These are phyloP conservation scores for Boletus sensibilis DNA, from an alignment of 768 basidiomycete genomes.

Conservation along the genomic window DNA sequence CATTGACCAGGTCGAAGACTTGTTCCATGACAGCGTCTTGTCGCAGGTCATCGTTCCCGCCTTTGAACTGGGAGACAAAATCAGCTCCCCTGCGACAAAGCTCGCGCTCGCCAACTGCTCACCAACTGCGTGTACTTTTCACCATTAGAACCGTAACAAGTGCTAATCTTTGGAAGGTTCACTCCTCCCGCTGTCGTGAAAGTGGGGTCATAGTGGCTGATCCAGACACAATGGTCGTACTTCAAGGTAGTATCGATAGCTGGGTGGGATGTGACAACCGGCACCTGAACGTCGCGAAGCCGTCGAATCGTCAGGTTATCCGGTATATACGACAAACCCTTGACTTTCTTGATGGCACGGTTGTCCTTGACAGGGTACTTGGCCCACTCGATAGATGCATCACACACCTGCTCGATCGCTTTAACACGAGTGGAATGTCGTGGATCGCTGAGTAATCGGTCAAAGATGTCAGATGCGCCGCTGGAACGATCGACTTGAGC, in stretches of 20 bases:
- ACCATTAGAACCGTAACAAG: slow-evolving; percentile 68
- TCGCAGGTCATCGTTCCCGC: slow-evolving; percentile 85
- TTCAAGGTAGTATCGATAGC: slow-evolving; percentile 65
- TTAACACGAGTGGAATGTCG: slow-evolving; percentile 39
- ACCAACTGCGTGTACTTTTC: slow-evolving; percentile 76
- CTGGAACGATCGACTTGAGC: slow-evolving; percentile 55
- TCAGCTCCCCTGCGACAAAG: not conserved
- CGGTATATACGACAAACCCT: slow-evolving; percentile 44
- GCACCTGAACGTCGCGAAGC: slow-evolving; percentile 62
- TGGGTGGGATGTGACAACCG: slow-evolving; percentile 74
- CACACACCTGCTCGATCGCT: slow-evolving; percentile 59
- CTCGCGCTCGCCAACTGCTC: slow-evolving; percentile 25
- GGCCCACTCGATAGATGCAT: slow-evolving; percentile 74
- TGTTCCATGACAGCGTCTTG: slow-evolving; percentile 99
- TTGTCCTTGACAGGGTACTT: slow-evolving; percentile 51
- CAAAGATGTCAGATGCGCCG: slow-evolving; percentile 65
- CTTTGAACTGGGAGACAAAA: slow-evolving; percentile 72
- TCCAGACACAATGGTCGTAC: slow-evolving; percentile 71
- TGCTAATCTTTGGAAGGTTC: slow-evolving; percentile 78
- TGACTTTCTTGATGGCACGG: slow-evolving; percentile 21
- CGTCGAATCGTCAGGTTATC: slow-evolving; percentile 43
- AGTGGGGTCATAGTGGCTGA: slow-evolving; percentile 54
- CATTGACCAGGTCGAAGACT: slow-evolving; percentile 88
- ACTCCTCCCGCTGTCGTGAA: slow-evolving; percentile 75
- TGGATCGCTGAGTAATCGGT: slow-evolving; percentile 48